These are phyloP conservation scores for Wickerhamiella spandovensis DNA, from an alignment of 805 yeast species.

Conservation along the genomic window DNA sequence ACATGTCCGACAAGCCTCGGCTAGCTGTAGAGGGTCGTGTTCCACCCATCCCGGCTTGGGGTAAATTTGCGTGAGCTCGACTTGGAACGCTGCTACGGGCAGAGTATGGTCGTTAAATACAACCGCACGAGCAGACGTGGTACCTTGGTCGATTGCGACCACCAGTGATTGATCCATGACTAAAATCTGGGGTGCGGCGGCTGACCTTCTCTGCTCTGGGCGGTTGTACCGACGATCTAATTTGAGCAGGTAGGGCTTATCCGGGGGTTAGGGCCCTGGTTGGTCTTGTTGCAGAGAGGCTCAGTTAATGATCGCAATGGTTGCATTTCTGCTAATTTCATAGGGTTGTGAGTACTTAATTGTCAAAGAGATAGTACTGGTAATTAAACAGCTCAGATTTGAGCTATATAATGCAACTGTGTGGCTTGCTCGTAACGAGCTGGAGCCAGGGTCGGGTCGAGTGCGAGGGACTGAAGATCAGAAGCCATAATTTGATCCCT, in stretches of 20 bases:
- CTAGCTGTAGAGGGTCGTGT: constrained; percentile 73
- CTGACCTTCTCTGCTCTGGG: background rate
- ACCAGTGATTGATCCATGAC: constrained; percentile 8
- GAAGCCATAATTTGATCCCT: too few species aligned
- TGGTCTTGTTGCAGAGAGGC: too few species aligned
- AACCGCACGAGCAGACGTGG: constrained; percentile 83
- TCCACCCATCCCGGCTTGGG: constrained; percentile 63
- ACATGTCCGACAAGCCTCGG: constrained; percentile 72
- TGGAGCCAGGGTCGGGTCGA: too few species aligned
- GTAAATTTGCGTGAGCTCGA: constrained; percentile 50
- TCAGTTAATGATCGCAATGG: too few species aligned
- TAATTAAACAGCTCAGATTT: too few species aligned
- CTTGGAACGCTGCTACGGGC: constrained; percentile 80
- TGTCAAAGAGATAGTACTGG: too few species aligned
- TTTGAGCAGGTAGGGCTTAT: too few species aligned
- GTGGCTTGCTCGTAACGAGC: too few species aligned
- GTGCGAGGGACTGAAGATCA: too few species aligned
- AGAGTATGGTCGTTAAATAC: constrained; percentile 58
- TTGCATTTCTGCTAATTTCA: too few species aligned
- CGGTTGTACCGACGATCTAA: background rate
- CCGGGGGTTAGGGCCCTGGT: background rate
- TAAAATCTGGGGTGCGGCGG: background rate
- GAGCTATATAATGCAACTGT: too few species aligned
- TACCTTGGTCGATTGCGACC: constrained; percentile 67
- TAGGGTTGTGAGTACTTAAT: too few species aligned